Evolutionary conservation across 148 eudicot genomes (phyloP).

Genomic region (Heliamphora exappendiculata): DNA sequence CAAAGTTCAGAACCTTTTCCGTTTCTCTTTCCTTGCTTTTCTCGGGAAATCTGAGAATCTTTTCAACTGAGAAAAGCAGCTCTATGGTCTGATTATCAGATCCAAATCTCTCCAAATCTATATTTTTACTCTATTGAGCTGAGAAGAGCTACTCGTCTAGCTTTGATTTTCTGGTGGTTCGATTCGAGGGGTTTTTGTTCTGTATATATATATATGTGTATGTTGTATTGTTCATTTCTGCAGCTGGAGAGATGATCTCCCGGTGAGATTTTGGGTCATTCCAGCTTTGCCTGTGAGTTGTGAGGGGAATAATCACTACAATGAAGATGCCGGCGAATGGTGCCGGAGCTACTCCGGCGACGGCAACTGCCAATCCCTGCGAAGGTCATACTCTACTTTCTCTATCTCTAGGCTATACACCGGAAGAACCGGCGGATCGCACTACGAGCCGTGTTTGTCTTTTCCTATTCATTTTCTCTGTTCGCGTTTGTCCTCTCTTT

Average conservation of each 20-base stretch:
- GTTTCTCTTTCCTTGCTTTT: background rate
- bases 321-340: constrained; percentile 45
- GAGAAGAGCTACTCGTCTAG: background rate
- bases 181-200: background rate
- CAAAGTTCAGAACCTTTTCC: background rate
- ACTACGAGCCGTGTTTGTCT: background rate
- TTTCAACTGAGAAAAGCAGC: constrained; percentile 2
- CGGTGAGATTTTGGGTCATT: constrained; percentile 5
- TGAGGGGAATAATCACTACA: background rate
- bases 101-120: background rate
- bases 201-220: too few relatives aligned
- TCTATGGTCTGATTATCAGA: background rate
- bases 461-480: background rate
- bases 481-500: background rate
- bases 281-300: background rate
- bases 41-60: background rate
- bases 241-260: constrained; percentile 4
- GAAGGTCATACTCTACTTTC: constrained; percentile 44
- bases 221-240: background rate
- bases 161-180: background rate
- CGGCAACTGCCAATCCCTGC: constrained; percentile 22
- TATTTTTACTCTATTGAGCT: background rate
- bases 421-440: constrained; percentile 1
- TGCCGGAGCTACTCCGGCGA: constrained; percentile 34
- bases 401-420: background rate